Conservation (phyloP, 768 basidiomycete genomes). For the Serpula lacrymans region DNA sequence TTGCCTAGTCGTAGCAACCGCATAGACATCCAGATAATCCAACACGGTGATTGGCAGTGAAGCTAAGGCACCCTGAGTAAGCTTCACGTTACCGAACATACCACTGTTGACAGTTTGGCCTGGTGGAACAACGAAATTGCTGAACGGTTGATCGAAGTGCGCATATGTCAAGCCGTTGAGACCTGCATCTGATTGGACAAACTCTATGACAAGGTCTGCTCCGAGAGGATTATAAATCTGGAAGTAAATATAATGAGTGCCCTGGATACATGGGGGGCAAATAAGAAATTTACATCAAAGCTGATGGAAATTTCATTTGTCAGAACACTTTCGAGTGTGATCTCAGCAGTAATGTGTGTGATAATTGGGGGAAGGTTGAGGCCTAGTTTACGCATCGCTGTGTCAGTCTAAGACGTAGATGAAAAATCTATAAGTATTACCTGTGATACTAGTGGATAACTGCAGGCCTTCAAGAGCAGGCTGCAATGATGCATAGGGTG, state of each 20-base stretch:
- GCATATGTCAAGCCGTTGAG: conserved; percentile 55
- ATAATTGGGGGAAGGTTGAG: conserved; percentile 56
- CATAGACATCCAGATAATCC: conserved; percentile 49
- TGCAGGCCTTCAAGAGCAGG: conserved; percentile 53
- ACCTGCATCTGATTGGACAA: conserved; percentile 53
- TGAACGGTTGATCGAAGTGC: conserved; percentile 53
- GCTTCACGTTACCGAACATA: conserved; percentile 49
- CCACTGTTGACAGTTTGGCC: conserved; percentile 62
- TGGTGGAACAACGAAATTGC: conserved; percentile 53
- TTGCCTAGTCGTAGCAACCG: conserved; percentile 41
- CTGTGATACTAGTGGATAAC: conserved; percentile 46
- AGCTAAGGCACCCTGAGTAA: conserved; percentile 54
- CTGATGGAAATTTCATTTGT: conserved; percentile 51
- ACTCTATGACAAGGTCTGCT: conserved; percentile 52
- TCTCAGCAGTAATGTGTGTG: conserved; percentile 50
- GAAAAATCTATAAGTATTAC: conserved; percentile 20
- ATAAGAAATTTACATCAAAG: conserved; percentile 46
- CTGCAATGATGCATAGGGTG: conserved; percentile 59
- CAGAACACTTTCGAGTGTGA: conserved; percentile 47
- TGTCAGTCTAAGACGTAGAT: not conserved
- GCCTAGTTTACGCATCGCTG: no score
- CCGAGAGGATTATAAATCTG: conserved; percentile 56
- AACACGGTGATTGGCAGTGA: conserved; percentile 58
- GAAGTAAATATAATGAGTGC: not conserved
- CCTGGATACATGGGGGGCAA: not conserved